Percentiles rank a stretch among this genome's conserved stretches.
phyloP scores from a whole-genome alignment of 345 rosid genomes.

The Syzygium oleosum region DNA sequence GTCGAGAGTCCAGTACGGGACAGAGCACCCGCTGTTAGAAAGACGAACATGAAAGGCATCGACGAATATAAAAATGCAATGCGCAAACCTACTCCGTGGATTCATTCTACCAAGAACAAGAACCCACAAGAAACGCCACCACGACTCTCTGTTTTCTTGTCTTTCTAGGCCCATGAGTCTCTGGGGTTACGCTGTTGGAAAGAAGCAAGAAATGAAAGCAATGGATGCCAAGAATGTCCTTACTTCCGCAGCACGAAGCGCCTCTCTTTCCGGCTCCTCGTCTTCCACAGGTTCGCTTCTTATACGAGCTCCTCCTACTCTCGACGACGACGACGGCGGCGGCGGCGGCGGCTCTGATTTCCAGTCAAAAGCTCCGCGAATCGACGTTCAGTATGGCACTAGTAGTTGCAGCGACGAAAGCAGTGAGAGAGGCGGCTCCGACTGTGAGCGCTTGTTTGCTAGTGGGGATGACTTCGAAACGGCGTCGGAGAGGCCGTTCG shows the following conservation, averaged over 20 bases:
- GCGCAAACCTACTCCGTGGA: not conserved
- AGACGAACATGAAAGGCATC: not conserved
- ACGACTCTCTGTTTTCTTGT: not conserved
- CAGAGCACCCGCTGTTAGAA: not conserved
- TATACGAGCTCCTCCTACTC: constrained; percentile 67
- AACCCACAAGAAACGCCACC: not conserved
- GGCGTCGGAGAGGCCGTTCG: constrained; percentile 27
- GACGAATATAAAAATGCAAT: not conserved
- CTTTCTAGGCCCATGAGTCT: not conserved
- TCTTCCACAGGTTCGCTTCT: constrained; percentile 20
- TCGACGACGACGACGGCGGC: constrained; percentile 17
- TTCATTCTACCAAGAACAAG: not conserved
- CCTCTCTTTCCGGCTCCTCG: not conserved
- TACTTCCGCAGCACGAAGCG: constrained; percentile 4
- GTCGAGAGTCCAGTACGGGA: not conserved
- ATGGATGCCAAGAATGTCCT: not conserved
- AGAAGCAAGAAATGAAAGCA: not conserved
- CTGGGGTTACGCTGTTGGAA: not conserved
- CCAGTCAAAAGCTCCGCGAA: constrained; percentile 19
- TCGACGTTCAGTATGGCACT: constrained; percentile 2
- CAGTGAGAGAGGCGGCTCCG: constrained; percentile 26
- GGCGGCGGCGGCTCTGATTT: constrained; percentile 13
- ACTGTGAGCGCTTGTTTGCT: not conserved
- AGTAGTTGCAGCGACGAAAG: constrained; percentile 8
- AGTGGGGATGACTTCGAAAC: constrained; percentile 37